Conservation (phyloP, 805 yeast species). For the Kodamaea fukazawae region DNA sequence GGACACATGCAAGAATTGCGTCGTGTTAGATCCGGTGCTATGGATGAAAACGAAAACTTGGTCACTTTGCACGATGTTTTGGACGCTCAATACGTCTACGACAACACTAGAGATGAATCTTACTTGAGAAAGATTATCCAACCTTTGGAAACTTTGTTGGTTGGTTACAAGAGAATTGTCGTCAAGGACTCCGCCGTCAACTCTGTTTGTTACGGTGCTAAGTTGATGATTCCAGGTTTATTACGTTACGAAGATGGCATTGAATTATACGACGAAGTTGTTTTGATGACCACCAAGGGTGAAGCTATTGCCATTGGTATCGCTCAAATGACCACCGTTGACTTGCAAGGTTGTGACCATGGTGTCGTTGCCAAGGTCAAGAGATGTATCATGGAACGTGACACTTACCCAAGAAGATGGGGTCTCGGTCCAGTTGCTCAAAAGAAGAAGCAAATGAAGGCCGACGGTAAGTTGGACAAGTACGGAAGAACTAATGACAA, state of each 20-base stretch:
- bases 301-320: constrained; percentile 98
- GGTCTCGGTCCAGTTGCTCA: constrained; percentile 98
- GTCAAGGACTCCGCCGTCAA: constrained; percentile 93
- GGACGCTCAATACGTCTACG: constrained; percentile 98
- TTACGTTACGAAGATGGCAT: constrained; percentile 97
- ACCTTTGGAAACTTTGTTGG: constrained; percentile 89
- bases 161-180: constrained; percentile 95
- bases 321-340: constrained; percentile 98
- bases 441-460: constrained; percentile 97
- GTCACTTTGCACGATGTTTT: constrained; percentile 96
- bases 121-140: constrained; percentile 90
- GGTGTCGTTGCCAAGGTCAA: constrained; percentile 98
- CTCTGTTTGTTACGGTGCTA: constrained; percentile 98
- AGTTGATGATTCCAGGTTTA: constrained; percentile 97
- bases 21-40: constrained; percentile 97
- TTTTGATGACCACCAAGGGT: constrained; percentile 97
- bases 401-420: constrained; percentile 99
- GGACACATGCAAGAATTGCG: constrained; percentile 99
- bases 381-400: constrained; percentile 99
- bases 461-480: constrained; percentile 95
- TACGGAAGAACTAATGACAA: constrained; percentile 90
- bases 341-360: constrained; percentile 93
- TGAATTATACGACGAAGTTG: constrained; percentile 96
- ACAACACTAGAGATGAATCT: constrained; percentile 94
- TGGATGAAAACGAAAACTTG: constrained; percentile 84